A percentile compares a stretch with the other conserved stretches of the same genome.
phyloP scores from a whole-genome alignment of 1,139 yeast genomes.

The Hanseniaspora uvarum region DNA sequence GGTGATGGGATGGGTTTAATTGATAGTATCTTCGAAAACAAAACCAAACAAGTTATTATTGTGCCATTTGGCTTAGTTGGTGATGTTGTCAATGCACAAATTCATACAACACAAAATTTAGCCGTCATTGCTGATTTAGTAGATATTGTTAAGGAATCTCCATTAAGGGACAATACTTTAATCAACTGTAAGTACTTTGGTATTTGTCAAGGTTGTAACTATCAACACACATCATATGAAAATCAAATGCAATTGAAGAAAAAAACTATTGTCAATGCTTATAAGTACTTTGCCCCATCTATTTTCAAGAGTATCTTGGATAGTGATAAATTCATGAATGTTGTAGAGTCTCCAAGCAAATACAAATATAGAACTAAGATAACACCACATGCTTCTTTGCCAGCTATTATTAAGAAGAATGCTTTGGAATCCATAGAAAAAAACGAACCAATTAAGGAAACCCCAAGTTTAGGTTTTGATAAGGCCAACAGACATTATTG shows the following conservation, averaged over 20 bases:
- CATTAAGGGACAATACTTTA: conserved; percentile 43
- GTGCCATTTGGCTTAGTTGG: conserved; percentile 88
- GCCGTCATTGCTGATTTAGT: conserved; percentile 70
- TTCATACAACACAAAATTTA: conserved; percentile 68
- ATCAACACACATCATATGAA: conserved; percentile 64
- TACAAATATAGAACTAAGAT: conserved; percentile 78
- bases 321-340: conserved; percentile 52
- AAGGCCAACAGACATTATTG: conserved; percentile 66
- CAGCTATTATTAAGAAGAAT: conserved; percentile 36
- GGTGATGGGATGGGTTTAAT: conserved; percentile 71
- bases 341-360: conserved; percentile 71
- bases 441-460: conserved; percentile 20
- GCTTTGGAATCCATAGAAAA: conserved; percentile 22
- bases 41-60: conserved; percentile 40
- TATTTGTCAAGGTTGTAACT: conserved; percentile 85
- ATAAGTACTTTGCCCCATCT: conserved; percentile 56
- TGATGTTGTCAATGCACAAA: conserved; percentile 57
- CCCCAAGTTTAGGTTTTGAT: conserved; percentile 83
- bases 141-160: conserved; percentile 40
- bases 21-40: conserved; percentile 43
- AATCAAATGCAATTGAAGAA: conserved; percentile 65
- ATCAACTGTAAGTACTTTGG: conserved; percentile 65
- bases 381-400: conserved; percentile 90
- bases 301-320: conserved; percentile 30
- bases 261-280: conserved; percentile 71